Evolutionary conservation across 2,329 filamentous ascomycete species (phyloP), one percentile per base, ranked within the genome.

Genomic region (Calonectria hongkongensis): DNA sequence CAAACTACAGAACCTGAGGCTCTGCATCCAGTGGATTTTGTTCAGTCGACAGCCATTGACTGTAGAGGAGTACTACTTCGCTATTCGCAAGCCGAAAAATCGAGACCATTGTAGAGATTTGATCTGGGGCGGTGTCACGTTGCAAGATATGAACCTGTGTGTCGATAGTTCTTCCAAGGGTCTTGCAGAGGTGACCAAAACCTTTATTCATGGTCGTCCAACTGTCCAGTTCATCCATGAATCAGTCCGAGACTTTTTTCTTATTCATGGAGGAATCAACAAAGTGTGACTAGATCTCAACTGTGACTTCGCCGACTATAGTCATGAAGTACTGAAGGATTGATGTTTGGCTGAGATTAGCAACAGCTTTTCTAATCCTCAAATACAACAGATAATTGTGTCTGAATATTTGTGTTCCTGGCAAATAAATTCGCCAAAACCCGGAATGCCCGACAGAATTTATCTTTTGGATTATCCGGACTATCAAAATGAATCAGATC

Each of bases 11-110:
- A 80, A 84, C 0, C 74, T 91, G 0, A 67, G 84, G 0, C 74
- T 89, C 0, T 90, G 86, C 39, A 72, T 92, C 0, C 85, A 72
- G n/a, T 92, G 87, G 87, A 82, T 92, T 0, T 81, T 92, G 0
- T 91, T 86, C 27, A 83, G 90, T 0, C 81, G 78, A 9, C 75
- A 81, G 0, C 87, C 89, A 0, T 68, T 92, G 0, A 81, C 56
- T 0, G 85, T 81, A 0, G 74, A 84, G 0, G 85, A 91, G 73
- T 82, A 89, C 0, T 89, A 88, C 73, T 77, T 77, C 6, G 81
- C 79, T 0, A 50, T 80, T 0, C 50, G 75, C 4, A 28, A 15
- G 4, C 25, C 25, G 27, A 18, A 4, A 4, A 28, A 6, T 18
- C 3, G 4, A 8, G 25, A 28, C 16, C 5, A 8, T 15, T 16